Evolutionary conservation across 2,329 filamentous ascomycete species (phyloP), one percentile per base, ranked within the genome.

Genomic region (Emmonsiellopsis sp.): DNA sequence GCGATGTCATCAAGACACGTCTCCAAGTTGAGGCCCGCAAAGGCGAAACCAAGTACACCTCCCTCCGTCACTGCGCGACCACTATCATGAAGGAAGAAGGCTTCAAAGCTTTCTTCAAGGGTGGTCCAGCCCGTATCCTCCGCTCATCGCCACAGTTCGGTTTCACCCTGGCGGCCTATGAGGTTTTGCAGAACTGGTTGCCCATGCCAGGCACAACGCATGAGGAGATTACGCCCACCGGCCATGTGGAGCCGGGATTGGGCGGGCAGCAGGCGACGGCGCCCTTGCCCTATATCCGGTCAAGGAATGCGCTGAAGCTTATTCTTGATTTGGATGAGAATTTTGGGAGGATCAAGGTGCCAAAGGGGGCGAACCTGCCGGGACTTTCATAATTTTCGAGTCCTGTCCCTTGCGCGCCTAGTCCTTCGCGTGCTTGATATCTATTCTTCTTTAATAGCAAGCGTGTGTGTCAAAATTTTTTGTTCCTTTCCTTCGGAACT

Each of bases 1-100:
- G 88, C 76, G 93, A 98, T 67, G 93, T 98, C 57, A 97, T 98
- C 84, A 98, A 98, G 80, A 98, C 93, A 2, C 87, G 93, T 68
- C 80, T 98, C 56, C 93, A 98, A 71, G 93, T 98, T 55, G 93
- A 98, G 72, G 91, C 92, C 21, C 87, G 93, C 60, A 97, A 97
- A 78, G 93, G 93, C 58, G 92, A 98, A 64, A 85, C 85, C 3
- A 79, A 80, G 48, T 98, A 98, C 78, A 93, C 82, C 42, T 88
- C 87, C 46, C 80, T 98, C 47, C 83, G 89, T 53, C 89, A 98
- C 73, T 88, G 85, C 52, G 93, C 93, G 39, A 73, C 73, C 63
- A 95, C 88, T 11, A 87, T 98, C 63, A 85, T 79, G 75, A 83
- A 85, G 69, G 88, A 97, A 69, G 93, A 98, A 72, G 93, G 93